These are phyloP conservation scores for Datisca glomerata DNA, from an alignment of 306 rosid genomes.

Conservation along the genomic window DNA sequence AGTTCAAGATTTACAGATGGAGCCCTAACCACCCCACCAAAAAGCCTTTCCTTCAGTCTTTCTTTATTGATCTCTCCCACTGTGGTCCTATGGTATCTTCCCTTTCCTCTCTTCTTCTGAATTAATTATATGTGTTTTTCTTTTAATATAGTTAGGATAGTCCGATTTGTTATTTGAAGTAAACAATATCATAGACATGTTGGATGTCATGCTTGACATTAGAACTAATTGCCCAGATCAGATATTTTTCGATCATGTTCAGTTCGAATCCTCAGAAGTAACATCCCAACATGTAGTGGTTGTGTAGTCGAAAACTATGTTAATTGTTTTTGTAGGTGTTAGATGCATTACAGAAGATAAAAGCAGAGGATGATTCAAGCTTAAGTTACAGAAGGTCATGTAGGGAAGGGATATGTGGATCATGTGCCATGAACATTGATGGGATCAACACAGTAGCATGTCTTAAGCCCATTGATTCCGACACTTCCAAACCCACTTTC, in stretches of 20 bases:
- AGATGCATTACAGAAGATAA: slow-evolving; percentile 36
- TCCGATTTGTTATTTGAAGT: no score
- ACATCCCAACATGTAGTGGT: no score
- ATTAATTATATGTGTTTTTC: neutral
- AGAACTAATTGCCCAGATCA: no score
- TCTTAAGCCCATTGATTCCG: slow-evolving; percentile 23
- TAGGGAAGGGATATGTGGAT: slow-evolving; percentile 38
- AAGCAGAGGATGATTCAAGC: slow-evolving; percentile 32
- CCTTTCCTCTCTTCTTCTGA: neutral
- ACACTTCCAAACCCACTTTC: slow-evolving; percentile 22
- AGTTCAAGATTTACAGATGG: slow-evolving; percentile 31
- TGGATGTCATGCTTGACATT: no score
- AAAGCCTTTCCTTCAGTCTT: slow-evolving; percentile 27
- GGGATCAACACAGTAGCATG: slow-evolving; percentile 31
- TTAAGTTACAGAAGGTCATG: slow-evolving; percentile 35
- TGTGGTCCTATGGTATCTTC: slow-evolving; percentile 23
- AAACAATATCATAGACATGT: no score
- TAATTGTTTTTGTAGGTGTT: slow-evolving; percentile 16
- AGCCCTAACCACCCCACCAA: slow-evolving; percentile 21
- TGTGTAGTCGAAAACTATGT: neutral
- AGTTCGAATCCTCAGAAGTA: no score
- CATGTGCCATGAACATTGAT: slow-evolving; percentile 38
- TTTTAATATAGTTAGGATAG: neutral
- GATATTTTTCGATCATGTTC: no score
- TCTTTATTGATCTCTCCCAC: slow-evolving; percentile 23